These are phyloP conservation scores for Pythium myriotylum DNA, from an alignment of 352 stramenopile genomes.

Conservation along the genomic window DNA sequence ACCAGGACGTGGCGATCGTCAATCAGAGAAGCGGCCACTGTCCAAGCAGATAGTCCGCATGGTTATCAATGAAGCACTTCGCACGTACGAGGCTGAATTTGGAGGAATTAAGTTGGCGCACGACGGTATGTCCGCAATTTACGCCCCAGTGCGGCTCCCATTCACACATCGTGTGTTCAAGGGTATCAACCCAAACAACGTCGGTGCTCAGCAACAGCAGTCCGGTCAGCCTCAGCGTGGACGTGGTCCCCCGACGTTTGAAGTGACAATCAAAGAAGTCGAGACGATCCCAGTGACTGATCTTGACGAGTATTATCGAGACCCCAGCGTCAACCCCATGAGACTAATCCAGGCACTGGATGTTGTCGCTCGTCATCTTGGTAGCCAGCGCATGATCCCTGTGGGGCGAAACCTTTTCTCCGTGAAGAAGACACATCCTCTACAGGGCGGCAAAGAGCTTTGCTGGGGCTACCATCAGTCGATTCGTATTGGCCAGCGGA, in stretches of 20 bases:
- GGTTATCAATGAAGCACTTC: slow-evolving; percentile 61
- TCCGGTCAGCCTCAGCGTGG: slow-evolving; percentile 4
- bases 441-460: slow-evolving; percentile 67
- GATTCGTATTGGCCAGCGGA: slow-evolving; percentile 52
- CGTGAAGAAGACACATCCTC: slow-evolving; percentile 55
- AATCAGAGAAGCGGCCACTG: slow-evolving; percentile 31
- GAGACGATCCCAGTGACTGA: slow-evolving; percentile 56
- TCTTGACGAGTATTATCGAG: slow-evolving; percentile 49
- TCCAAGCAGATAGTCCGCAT: slow-evolving; percentile 55
- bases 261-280: slow-evolving; percentile 69
- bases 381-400: slow-evolving; percentile 52
- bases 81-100: slow-evolving; percentile 58
- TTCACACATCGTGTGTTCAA: slow-evolving; percentile 59
- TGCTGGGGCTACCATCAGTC: slow-evolving; percentile 79
- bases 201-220: slow-evolving; percentile 19
- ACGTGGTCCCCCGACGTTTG: slow-evolving; percentile 57
- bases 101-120: slow-evolving; percentile 57
- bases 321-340: slow-evolving; percentile 63
- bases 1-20: slow-evolving; percentile 9
- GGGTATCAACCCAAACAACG: slow-evolving; percentile 52
- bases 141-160: slow-evolving; percentile 46
- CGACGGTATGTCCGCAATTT: slow-evolving; percentile 67
- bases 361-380: slow-evolving; percentile 64
- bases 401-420: slow-evolving; percentile 77
- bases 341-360: slow-evolving; percentile 71